These are phyloP conservation scores for Cryptococcus amylolentus DNA, from an alignment of 1,284 basidiomycete species.

Conservation along the genomic window DNA sequence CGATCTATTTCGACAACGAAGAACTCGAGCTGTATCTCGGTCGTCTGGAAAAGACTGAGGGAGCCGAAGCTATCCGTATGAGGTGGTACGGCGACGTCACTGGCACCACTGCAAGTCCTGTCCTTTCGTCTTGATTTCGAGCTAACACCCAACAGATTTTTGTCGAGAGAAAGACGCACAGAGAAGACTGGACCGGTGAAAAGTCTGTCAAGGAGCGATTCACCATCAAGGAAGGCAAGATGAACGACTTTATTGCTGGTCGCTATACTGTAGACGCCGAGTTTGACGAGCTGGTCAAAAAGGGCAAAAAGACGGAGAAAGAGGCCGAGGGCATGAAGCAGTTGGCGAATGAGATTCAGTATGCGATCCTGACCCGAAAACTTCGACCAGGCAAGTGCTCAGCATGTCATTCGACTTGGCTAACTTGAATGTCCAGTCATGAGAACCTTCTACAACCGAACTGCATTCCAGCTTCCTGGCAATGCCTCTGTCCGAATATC, in stretches of 20 bases:
- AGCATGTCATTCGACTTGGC: not conserved
- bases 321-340: constrained; percentile 96
- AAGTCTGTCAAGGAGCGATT: constrained; percentile 99
- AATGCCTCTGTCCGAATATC: constrained; percentile 98
- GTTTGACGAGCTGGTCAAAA: constrained; percentile 81
- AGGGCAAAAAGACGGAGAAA: constrained; percentile 89
- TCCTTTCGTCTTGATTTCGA: not conserved
- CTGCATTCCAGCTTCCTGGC: constrained; percentile 96
- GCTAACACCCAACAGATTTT: constrained; percentile 64
- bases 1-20: constrained; percentile 72
- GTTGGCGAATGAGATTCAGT: constrained; percentile 94
- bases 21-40: constrained; percentile 97
- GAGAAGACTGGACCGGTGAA: constrained; percentile 99
- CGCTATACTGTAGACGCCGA: constrained; percentile 93
- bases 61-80: constrained; percentile 91
- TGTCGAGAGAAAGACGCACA: constrained; percentile 97
- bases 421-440: constrained; percentile 59
- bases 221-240: constrained; percentile 90
- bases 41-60: constrained; percentile 96
- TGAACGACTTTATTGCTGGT: constrained; percentile 86
- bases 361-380: constrained; percentile 78
- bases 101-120: constrained; percentile 61
- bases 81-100: constrained; percentile 97
- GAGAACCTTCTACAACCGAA: constrained; percentile 99
- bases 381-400: constrained; percentile 66